phyloP scores from a whole-genome alignment of 768 basidiomycete genomes.

The Mycena metata region DNA sequence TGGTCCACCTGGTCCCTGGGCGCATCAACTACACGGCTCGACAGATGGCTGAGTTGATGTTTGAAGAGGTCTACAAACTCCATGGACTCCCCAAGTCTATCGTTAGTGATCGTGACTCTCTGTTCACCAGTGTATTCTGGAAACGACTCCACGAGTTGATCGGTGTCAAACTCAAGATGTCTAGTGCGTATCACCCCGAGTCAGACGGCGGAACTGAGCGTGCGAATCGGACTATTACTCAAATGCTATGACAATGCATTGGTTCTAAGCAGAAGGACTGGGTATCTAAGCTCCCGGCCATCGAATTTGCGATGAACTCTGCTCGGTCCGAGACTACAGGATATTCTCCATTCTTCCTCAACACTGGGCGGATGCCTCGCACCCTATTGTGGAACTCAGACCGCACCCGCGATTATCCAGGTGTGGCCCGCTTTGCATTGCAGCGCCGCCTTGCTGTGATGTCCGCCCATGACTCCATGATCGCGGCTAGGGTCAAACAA shows the following conservation, averaged over 20 bases:
- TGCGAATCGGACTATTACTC: not conserved
- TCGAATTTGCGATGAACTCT: slow-evolving; percentile 13
- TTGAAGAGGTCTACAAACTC: not conserved
- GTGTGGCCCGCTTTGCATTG: not conserved
- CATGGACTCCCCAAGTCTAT: slow-evolving; percentile 1
- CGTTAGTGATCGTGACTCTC: not conserved
- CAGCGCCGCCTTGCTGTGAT: not conserved
- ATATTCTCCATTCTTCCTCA: slow-evolving; percentile 3
- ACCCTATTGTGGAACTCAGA: not conserved
- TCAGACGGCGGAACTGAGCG: slow-evolving; percentile 5
- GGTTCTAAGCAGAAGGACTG: slow-evolving; percentile 1
- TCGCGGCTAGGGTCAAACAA: slow-evolving; percentile 6
- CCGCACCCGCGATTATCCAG: not conserved
- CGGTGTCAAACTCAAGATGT: slow-evolving; percentile 3
- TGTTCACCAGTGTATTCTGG: not conserved
- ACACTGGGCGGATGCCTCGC: not conserved
- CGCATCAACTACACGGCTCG: not conserved
- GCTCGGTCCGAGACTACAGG: not conserved
- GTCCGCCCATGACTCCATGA: slow-evolving; percentile 1
- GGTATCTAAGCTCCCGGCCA: not conserved
- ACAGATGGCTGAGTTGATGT: slow-evolving; percentile 9
- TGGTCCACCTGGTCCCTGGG: not conserved
- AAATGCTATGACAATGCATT: not conserved
- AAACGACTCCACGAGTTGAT: not conserved
- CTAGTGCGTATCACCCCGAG: not conserved